Evolutionary conservation across 2,329 filamentous ascomycete genomes (phyloP).

Genomic region (Fusarium robinianum): DNA sequence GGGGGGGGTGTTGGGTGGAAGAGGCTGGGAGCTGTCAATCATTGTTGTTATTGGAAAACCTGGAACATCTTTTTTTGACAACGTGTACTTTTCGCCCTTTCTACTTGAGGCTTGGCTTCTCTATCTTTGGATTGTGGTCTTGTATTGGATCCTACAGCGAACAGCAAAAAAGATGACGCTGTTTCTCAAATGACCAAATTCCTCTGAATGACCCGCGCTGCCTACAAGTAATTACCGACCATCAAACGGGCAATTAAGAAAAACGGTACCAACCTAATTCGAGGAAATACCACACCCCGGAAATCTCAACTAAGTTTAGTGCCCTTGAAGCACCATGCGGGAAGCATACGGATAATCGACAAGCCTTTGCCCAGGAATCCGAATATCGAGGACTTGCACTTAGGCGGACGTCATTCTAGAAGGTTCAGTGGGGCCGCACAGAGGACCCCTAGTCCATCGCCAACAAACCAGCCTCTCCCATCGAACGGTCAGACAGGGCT

Average conservation of each 20-base stretch:
- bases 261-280: slow-evolving; percentile 7
- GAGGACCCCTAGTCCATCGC: slow-evolving; percentile 15
- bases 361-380: slow-evolving; percentile 16
- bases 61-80: background rate
- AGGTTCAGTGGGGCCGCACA: slow-evolving; percentile 48
- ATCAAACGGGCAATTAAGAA: slow-evolving; percentile 7
- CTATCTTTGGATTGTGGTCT: too few relatives aligned
- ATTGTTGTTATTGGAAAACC: slow-evolving; percentile 2
- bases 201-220: too few relatives aligned
- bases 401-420: slow-evolving; percentile 48
- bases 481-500: slow-evolving; percentile 10
- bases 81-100: slow-evolving; percentile 2
- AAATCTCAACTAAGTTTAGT: slow-evolving; percentile 30
- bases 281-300: slow-evolving; percentile 19
- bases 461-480: too few relatives aligned
- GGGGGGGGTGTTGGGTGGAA: too few relatives aligned
- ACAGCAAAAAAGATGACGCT: too few relatives aligned
- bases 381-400: slow-evolving; percentile 44
- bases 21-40: slow-evolving; percentile 9
- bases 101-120: too few relatives aligned
- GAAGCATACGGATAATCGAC: slow-evolving; percentile 10
- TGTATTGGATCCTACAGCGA: too few relatives aligned
- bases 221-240: too few relatives aligned
- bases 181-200: too few relatives aligned
- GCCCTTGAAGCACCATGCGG: slow-evolving; percentile 24